phyloP scores from a whole-genome alignment of 306 rosid genomes.

The Lotus japonicus region DNA sequence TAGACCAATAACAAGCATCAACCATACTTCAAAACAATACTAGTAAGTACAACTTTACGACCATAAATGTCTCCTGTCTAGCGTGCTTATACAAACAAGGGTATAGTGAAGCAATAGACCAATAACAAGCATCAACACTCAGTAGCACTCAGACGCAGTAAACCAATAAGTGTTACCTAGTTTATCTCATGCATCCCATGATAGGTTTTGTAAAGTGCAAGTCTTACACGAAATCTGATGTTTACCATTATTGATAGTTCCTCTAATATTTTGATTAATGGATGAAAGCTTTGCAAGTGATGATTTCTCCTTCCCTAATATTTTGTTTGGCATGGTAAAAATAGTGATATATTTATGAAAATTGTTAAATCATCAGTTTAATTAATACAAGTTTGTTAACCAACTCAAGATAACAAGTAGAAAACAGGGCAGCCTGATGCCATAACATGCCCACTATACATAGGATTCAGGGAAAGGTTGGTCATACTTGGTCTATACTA shows the following conservation, averaged over 20 bases:
- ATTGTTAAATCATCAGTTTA: neutral
- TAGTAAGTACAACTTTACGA: neutral
- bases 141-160: neutral
- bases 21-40: constrained; percentile 3
- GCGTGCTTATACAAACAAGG: neutral
- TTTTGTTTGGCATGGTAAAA: neutral
- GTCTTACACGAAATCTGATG: constrained; percentile 2
- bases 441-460: neutral
- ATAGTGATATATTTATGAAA: neutral
- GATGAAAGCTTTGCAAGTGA: neutral
- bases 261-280: neutral
- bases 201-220: neutral
- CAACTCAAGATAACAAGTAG: neutral
- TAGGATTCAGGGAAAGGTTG: neutral
- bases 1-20: constrained; percentile 13
- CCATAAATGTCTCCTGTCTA: neutral
- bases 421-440: neutral
- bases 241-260: constrained; percentile 5
- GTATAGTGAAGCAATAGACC: neutral
- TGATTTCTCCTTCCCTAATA: neutral
- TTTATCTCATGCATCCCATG: constrained; percentile 3
- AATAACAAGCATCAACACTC: constrained; percentile 15
- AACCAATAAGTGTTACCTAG: neutral
- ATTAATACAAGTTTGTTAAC: neutral
- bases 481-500: neutral